phyloP scores from a whole-genome alignment of 768 basidiomycete genomes.

The Boletus rufocinnamomeus region DNA sequence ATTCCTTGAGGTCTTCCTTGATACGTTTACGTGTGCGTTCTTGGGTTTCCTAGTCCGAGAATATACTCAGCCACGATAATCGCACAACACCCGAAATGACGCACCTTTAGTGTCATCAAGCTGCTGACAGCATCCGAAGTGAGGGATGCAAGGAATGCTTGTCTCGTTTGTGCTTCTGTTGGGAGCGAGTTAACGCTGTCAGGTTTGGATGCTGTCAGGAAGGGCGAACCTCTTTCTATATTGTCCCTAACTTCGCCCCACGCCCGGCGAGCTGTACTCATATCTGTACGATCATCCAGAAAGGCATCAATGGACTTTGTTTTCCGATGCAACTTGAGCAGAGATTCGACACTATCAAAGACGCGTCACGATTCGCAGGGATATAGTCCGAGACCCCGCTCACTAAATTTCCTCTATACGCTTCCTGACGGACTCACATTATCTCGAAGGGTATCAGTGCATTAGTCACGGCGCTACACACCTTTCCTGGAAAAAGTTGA shows the following conservation, averaged over 20 bases:
- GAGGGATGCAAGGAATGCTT: constrained; percentile 75
- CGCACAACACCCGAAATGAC: constrained; percentile 1
- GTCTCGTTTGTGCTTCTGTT: constrained; percentile 78
- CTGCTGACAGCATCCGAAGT: constrained; percentile 72
- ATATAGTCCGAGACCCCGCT: constrained; percentile 25
- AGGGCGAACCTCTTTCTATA: constrained; percentile 67
- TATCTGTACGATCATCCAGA: constrained; percentile 71
- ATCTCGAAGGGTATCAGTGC: constrained; percentile 21
- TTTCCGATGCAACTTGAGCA: constrained; percentile 72
- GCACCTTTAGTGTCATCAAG: constrained; percentile 66
- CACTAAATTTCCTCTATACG: constrained; percentile 87
- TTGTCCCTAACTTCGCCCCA: constrained; percentile 89
- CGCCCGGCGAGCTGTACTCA: constrained; percentile 64
- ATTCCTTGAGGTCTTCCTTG: constrained; percentile 87
- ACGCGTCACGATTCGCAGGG: constrained; percentile 6
- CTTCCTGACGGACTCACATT: constrained; percentile 48
- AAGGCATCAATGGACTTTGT: constrained; percentile 67
- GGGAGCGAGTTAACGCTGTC: constrained; percentile 8
- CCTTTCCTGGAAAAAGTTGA: constrained; percentile 87
- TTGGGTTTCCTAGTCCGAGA: constrained; percentile 73
- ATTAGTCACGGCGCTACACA: constrained; percentile 34
- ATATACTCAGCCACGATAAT: constrained; percentile 3
- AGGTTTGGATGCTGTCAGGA: neutral
- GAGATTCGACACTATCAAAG: constrained; percentile 63
- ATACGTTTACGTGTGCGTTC: constrained; percentile 90